Base-by-base conservation (phyloP, 148 eudicot species). In the Rhododendron henanense region DNA sequence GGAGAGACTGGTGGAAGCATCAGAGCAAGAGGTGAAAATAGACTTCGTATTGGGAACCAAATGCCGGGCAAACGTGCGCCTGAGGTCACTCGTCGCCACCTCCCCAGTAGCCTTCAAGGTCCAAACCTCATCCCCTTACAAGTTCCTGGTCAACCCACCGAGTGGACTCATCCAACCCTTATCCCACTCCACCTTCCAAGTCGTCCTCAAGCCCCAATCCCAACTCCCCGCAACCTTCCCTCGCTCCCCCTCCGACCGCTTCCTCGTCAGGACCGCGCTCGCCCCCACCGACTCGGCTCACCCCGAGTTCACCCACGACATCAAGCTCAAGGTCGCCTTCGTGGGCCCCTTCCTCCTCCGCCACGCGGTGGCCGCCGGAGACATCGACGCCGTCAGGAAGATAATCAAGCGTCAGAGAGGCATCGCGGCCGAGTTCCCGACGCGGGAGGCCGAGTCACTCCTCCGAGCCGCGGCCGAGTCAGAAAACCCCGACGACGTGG, bases 81-180 rank as follows among this genome's bases (percentile, higher is more conserved):
- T 92, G 31, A 84, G 85, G 41, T 92, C 92, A 6, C 91, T 90
- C 65, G 11, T 8, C 3, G 37, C 91, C 59, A 53, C 88, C 6
- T 10, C 86, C 37, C 82, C 92, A 0, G 53, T 90, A 0, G 92
- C 92, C 37, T 92, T 92, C 92, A 92, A 92, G 86, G 79, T 92
- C 89, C 93, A 90, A 51, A 92, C 93, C 37, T 92, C 93, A 0
- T 92, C 93, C 21, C 93, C 93, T 0, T 86, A 90, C 81, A 92
- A 92, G 55, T 92, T 92, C 91, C 92, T 90, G 0, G 93, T 92
- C 55, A 92, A 90, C 85, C 92, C 92, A 25, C 92, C 92, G 45
- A 83, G 85, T 69, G 93, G 93, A 83, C 89, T 89, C 83, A 84
- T 92, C 69, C 86, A 91, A 3, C 93, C 93, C 21, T 84, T 92